These are phyloP conservation scores for Aspergillus panamensis DNA, from an alignment of 495 filamentous ascomycete genomes.

Conservation along the genomic window DNA sequence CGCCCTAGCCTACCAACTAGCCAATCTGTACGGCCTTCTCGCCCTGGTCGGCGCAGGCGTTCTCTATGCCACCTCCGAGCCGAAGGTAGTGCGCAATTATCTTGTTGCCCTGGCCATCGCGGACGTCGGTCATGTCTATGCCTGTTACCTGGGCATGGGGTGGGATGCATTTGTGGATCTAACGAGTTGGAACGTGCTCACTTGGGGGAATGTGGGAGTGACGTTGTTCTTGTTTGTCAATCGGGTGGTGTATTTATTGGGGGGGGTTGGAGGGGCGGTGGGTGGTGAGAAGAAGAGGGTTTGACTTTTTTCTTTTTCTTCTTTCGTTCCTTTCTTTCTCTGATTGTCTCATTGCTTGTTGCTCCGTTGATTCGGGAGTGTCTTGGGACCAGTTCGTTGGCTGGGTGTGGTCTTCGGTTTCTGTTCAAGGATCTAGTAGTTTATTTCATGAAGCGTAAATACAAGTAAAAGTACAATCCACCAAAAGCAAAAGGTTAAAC, in stretches of 20 bases:
- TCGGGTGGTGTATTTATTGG: constrained; percentile 54
- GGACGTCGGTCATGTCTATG: constrained; percentile 66
- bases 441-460: too few species aligned
- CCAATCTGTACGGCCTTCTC: constrained; percentile 65
- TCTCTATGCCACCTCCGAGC: constrained; percentile 59
- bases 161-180: constrained; percentile 51
- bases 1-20: constrained; percentile 58
- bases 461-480: too few species aligned
- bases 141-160: constrained; percentile 58
- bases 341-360: not conserved
- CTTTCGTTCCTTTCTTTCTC: not conserved
- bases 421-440: too few species aligned
- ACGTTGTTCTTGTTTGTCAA: constrained; percentile 56
- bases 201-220: constrained; percentile 69
- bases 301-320: not conserved
- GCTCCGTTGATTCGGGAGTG: too few species aligned
- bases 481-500: too few species aligned
- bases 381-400: too few species aligned
- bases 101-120: constrained; percentile 60
- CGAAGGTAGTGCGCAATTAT: constrained; percentile 64
- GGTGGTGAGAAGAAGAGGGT: constrained; percentile 40
- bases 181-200: constrained; percentile 61
- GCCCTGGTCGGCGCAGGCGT: constrained; percentile 58
- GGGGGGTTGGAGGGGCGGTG: constrained; percentile 55
- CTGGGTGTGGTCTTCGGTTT: too few species aligned